Evolutionary conservation across 2,329 filamentous ascomycete species (phyloP).

Genomic region (Balansia obtecta): DNA sequence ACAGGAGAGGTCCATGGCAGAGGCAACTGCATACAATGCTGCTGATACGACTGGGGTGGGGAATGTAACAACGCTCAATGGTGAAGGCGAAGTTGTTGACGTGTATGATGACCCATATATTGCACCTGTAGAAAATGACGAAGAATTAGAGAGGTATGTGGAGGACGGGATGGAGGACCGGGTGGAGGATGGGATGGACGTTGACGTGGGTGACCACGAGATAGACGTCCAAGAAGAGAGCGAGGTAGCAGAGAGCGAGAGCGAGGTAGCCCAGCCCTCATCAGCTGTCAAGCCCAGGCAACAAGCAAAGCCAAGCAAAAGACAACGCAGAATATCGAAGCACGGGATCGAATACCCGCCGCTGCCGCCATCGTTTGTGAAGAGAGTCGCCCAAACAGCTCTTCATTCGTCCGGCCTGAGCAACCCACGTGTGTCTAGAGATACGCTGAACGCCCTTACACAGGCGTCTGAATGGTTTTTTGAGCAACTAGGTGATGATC

Average conservation of each 20-base stretch:
- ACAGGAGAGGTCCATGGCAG: slow-evolving; percentile 1
- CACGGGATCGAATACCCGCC: slow-evolving; percentile 67
- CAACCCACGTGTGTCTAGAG: slow-evolving; percentile 58
- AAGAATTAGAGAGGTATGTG: not conserved
- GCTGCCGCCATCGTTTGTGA: slow-evolving; percentile 61
- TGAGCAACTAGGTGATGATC: slow-evolving; percentile 71
- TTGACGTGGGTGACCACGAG: not conserved
- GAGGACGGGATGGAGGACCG: not conserved
- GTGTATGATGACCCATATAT: slow-evolving; percentile 1
- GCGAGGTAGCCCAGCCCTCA: not conserved
- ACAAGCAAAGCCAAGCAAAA: slow-evolving; percentile 15
- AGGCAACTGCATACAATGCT: not conserved
- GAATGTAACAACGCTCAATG: slow-evolving; percentile 7
- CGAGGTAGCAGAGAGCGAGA: not conserved
- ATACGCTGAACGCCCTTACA: slow-evolving; percentile 61
- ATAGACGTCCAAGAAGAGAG: not conserved
- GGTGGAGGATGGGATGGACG: not conserved
- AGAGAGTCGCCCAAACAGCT: slow-evolving; percentile 59
- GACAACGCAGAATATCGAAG: slow-evolving; percentile 43
- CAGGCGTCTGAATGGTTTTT: slow-evolving; percentile 88
- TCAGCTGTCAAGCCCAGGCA: slow-evolving; percentile 2
- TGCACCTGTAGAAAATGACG: not conserved
- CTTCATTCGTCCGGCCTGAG: slow-evolving; percentile 51
- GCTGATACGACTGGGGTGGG: not conserved
- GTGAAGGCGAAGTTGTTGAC: not conserved